These are phyloP conservation scores for Trifolium pratense DNA, from an alignment of 306 rosid genomes.

Conservation along the genomic window DNA sequence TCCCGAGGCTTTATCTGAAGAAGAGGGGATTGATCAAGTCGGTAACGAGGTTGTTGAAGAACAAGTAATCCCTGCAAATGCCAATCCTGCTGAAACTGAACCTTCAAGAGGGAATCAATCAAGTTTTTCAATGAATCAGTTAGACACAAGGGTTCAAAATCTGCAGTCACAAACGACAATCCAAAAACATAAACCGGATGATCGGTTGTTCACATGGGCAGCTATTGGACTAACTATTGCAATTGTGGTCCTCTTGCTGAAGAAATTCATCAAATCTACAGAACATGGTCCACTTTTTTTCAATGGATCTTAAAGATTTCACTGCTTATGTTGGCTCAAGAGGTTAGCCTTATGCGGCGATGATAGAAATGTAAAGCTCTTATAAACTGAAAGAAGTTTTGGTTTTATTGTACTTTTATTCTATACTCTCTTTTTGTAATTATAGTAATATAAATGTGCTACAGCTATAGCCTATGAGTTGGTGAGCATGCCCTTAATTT, in stretches of 20 bases:
- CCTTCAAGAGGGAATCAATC: slow-evolving; percentile 52
- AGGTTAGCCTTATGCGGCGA: neutral
- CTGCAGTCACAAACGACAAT: slow-evolving; percentile 56
- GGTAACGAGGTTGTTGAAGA: slow-evolving; percentile 65
- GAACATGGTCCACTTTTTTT: slow-evolving; percentile 77
- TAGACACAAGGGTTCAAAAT: slow-evolving; percentile 52
- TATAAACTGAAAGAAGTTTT: slow-evolving; percentile 22
- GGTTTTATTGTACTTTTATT: slow-evolving; percentile 12
- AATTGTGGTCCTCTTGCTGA: slow-evolving; percentile 77
- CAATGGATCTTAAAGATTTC: slow-evolving; percentile 67
- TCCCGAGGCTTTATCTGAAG: slow-evolving; percentile 45
- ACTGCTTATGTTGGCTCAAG: slow-evolving; percentile 24
- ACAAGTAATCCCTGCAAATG: slow-evolving; percentile 48
- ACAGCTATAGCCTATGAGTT: no score
- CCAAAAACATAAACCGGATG: slow-evolving; percentile 58
- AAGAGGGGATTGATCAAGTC: slow-evolving; percentile 50
- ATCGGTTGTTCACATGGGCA: slow-evolving; percentile 86
- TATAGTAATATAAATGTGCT: slow-evolving; percentile 34
- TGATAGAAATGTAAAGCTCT: slow-evolving; percentile 32
- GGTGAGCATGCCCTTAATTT: no score
- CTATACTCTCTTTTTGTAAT: slow-evolving; percentile 22
- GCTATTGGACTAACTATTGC: slow-evolving; percentile 93
- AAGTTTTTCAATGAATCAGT: slow-evolving; percentile 45
- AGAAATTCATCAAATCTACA: slow-evolving; percentile 78
- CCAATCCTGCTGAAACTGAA: slow-evolving; percentile 45